phyloP scores from a whole-genome alignment of 495 filamentous ascomycete species.

The Penicillium ochrochloron region DNA sequence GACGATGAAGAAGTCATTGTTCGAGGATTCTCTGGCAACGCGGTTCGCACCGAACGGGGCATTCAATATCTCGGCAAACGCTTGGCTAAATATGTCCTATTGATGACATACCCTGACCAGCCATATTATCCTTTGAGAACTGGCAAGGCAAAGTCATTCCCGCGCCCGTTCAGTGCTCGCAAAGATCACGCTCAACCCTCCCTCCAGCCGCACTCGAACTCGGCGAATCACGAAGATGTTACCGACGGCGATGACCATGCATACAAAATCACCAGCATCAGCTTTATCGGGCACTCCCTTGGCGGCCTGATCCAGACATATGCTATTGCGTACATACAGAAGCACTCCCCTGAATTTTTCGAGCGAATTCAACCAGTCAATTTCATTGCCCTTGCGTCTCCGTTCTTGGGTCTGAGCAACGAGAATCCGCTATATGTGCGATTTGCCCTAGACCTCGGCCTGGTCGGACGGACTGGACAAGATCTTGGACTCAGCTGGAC shows the following conservation, averaged over 20 bases:
- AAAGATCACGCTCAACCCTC: constrained; percentile 28
- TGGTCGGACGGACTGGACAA: constrained; percentile 93
- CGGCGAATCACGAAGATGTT: constrained; percentile 19
- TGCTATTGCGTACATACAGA: constrained; percentile 96
- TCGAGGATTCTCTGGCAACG: constrained; percentile 88
- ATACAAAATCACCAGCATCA: constrained; percentile 92
- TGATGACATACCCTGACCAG: constrained; percentile 91
- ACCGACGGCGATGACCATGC: constrained; percentile 52
- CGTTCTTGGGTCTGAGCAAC: constrained; percentile 91
- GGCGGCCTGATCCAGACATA: constrained; percentile 93
- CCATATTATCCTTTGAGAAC: constrained; percentile 75
- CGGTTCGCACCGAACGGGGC: constrained; percentile 85
- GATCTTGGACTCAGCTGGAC: constrained; percentile 95
- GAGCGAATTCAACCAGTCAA: constrained; percentile 85
- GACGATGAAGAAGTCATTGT: constrained; percentile 88
- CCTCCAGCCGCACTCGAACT: constrained; percentile 10
- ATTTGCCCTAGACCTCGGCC: constrained; percentile 93
- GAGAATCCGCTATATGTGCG: constrained; percentile 97
- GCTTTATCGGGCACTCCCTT: constrained; percentile 91
- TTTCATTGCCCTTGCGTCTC: constrained; percentile 89
- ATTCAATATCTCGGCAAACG: constrained; percentile 97
- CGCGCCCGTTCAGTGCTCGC: constrained; percentile 37
- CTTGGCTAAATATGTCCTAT: constrained; percentile 85
- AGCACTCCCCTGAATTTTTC: constrained; percentile 92
- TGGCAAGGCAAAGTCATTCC: constrained; percentile 46